phyloP scores from a whole-genome alignment of 169 alveolate species.

The Plasmodium falciparum region DNA sequence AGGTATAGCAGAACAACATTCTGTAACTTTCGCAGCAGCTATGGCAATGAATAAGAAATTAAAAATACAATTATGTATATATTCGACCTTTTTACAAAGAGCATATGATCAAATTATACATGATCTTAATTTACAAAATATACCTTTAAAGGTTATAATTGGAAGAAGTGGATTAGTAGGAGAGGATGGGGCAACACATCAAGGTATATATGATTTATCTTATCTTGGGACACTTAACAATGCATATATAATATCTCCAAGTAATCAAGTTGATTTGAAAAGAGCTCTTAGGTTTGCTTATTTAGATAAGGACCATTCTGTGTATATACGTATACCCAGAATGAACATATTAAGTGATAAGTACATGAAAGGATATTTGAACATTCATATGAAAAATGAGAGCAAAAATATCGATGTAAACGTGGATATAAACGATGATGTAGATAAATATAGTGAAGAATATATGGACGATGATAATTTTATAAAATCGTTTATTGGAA shows the following conservation, averaged over 20 bases:
- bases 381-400: conserved; percentile 18
- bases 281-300: conserved; percentile 16
- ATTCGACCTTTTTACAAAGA: conserved; percentile 92
- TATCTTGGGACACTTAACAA: conserved; percentile 86
- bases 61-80: conserved; percentile 87
- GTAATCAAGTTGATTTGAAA: conserved; percentile 84
- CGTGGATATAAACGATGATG: too few species aligned
- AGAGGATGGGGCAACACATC: conserved; percentile 92
- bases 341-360: conserved; percentile 28
- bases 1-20: conserved; percentile 94
- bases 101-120: conserved; percentile 90
- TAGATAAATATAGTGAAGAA: neutral
- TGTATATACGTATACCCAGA: conserved; percentile 45
- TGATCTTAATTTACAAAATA: conserved; percentile 86
- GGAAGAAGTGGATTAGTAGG: conserved; percentile 92
- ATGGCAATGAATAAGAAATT: conserved; percentile 85
- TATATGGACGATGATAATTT: neutral
- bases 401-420: too few species aligned
- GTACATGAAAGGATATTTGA: conserved; percentile 19
- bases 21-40: conserved; percentile 91
- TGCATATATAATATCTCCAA: conserved; percentile 86
- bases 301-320: conserved; percentile 15
- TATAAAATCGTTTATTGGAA: conserved; percentile 15
- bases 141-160: conserved; percentile 85
- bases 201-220: conserved; percentile 90